Percentiles rank a stretch among this genome's conserved stretches.
These are phyloP conservation scores for Globisporangium carolinianum DNA, from an alignment of 352 stramenopile species.

Conservation along the genomic window DNA sequence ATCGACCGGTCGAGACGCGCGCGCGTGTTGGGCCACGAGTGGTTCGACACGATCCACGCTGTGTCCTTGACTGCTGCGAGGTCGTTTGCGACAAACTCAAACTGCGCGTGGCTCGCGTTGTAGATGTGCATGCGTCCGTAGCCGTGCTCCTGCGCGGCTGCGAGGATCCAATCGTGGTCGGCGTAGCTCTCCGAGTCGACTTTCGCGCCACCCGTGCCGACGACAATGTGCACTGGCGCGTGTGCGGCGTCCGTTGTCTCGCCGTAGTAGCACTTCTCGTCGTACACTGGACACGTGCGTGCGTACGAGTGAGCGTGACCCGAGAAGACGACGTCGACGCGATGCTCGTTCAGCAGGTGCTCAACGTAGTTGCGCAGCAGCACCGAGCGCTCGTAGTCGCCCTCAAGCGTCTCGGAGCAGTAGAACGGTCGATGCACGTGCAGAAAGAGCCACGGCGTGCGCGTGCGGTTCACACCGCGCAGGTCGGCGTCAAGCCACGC, in stretches of 20 bases:
- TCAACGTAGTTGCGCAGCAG: conserved; percentile 40
- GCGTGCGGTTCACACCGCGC: conserved; percentile 35
- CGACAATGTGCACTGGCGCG: conserved; percentile 45
- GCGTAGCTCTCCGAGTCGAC: conserved; percentile 35
- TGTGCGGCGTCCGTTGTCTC: conserved; percentile 20
- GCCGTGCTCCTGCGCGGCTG: conserved; percentile 14
- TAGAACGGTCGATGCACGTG: conserved; percentile 61
- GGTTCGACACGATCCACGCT: conserved; percentile 32
- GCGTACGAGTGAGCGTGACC: conserved; percentile 64
- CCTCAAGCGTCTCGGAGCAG: conserved; percentile 31
- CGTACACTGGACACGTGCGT: conserved; percentile 49
- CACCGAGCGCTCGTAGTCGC: conserved; percentile 32
- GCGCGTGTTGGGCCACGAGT: conserved; percentile 35
- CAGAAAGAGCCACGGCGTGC: conserved; percentile 53
- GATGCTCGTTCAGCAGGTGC: conserved; percentile 34
- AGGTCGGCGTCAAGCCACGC: conserved; percentile 51
- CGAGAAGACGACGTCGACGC: conserved; percentile 51
- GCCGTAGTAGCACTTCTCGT: conserved; percentile 24
- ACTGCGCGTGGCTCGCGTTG: conserved; percentile 42
- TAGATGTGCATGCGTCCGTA: conserved; percentile 53
- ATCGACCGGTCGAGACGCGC: conserved; percentile 16
- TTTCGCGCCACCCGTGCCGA: conserved; percentile 36
- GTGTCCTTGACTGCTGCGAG: conserved; percentile 9
- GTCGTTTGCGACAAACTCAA: conserved; percentile 42
- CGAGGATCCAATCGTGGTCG: conserved; percentile 8